Conservation (phyloP, 306 rosid genomes). For the Cucumis hystrix region DNA sequence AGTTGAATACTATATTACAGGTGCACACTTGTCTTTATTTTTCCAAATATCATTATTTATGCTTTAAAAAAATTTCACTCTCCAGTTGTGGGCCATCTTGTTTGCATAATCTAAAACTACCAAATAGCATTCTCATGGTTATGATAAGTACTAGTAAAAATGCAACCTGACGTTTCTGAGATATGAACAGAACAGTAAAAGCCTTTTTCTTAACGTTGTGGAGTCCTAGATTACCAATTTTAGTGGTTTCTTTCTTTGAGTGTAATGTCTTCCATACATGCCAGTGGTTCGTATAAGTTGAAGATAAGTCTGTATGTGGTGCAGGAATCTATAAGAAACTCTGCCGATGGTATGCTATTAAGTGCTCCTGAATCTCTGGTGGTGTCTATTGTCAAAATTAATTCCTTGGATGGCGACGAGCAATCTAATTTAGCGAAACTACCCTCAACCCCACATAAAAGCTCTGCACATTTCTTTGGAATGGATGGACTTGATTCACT, state of each 20-base stretch:
- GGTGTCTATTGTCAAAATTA: constrained; percentile 50
- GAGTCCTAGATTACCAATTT: background rate
- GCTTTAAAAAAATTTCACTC: background rate
- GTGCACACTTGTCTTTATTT: constrained; percentile 20
- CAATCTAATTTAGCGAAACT: constrained; percentile 28
- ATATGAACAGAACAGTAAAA: background rate
- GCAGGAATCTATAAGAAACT: constrained; percentile 92
- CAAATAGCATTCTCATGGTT: background rate
- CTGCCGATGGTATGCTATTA: constrained; percentile 71
- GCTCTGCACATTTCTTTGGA: constrained; percentile 49
- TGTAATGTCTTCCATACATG: background rate
- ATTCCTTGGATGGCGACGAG: constrained; percentile 36
- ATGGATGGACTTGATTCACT: constrained; percentile 77
- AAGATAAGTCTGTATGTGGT: constrained; percentile 6
- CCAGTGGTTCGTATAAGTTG: background rate
- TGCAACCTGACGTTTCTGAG: background rate
- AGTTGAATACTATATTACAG: constrained; percentile 86
- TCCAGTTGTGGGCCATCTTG: background rate
- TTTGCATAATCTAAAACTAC: background rate
- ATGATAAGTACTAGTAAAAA: background rate
- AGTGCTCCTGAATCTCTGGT: constrained; percentile 86
- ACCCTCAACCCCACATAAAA: constrained; percentile 42
- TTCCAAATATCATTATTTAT: background rate
- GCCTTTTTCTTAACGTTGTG: background rate
- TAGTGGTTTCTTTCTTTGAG: background rate